A percentile compares a stretch with the other conserved stretches of the same genome.
Evolutionary conservation across 2,329 filamentous ascomycete species (phyloP).

Genomic region (Aspergillus costaricaensis): DNA sequence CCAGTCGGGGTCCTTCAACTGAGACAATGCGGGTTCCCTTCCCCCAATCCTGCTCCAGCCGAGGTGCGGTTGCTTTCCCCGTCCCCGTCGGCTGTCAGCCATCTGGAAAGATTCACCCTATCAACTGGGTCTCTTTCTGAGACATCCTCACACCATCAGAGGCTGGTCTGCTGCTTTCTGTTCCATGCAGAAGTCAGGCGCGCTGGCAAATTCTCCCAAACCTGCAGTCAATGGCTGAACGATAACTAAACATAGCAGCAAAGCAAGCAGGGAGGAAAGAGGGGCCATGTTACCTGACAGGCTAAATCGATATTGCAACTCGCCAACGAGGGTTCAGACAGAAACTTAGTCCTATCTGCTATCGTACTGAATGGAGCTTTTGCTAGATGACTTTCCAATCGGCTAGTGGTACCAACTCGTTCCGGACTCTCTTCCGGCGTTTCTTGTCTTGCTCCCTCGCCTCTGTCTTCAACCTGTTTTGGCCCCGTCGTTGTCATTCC

Average conservation of each 20-base stretch:
- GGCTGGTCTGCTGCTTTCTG: background rate
- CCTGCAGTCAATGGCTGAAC: background rate
- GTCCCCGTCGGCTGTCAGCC: background rate
- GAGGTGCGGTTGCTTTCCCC: background rate
- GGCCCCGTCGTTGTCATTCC: background rate
- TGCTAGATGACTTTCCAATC: background rate
- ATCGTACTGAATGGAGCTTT: background rate
- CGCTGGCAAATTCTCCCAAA: background rate
- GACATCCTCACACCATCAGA: slow-evolving; percentile 3
- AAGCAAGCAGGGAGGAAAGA: background rate
- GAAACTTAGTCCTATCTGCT: background rate
- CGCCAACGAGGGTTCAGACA: background rate
- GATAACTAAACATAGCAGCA: background rate
- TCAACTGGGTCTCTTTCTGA: background rate
- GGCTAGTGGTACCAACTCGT: slow-evolving; percentile 23
- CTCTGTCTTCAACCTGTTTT: background rate
- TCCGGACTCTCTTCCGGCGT: slow-evolving; percentile 7
- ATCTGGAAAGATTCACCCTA: background rate
- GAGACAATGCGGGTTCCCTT: slow-evolving; percentile 15
- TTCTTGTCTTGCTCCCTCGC: background rate
- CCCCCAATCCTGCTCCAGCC: background rate
- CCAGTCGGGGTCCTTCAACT: background rate
- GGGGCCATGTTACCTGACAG: background rate
- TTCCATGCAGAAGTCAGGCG: background rate
- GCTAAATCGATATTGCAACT: background rate